These are phyloP conservation scores for Plasmodium chabaudi DNA, from an alignment of 169 alveolate genomes.

Conservation along the genomic window DNA sequence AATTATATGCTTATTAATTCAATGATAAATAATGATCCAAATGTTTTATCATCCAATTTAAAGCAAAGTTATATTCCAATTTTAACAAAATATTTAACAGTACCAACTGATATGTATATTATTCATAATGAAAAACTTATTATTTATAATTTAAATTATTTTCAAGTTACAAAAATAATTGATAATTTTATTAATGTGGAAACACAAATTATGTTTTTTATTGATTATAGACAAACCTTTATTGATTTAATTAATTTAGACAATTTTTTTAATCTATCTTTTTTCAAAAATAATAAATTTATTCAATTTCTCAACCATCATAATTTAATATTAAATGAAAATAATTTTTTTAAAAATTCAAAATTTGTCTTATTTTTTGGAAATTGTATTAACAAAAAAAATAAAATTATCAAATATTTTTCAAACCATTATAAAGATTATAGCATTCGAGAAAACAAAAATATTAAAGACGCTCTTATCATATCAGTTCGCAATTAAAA, in stretches of 20 bases:
- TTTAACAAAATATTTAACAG: conserved; percentile 13
- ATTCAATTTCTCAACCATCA: conserved; percentile 12
- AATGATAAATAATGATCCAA: conserved; percentile 22
- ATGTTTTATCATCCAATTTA: background rate
- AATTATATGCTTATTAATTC: conserved; percentile 33
- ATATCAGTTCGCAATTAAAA: conserved; percentile 9
- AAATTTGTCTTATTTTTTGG: conserved; percentile 73
- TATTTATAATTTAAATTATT: conserved; percentile 55
- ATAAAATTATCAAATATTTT: conserved; percentile 41
- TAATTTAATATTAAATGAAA: conserved; percentile 18
- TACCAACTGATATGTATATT: conserved; percentile 38
- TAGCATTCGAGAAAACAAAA: conserved; percentile 9
- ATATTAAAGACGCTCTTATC: conserved; percentile 54
- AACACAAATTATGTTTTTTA: conserved; percentile 25
- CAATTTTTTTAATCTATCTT: conserved; percentile 12
- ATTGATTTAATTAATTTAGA: conserved; percentile 23
- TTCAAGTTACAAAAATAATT: conserved; percentile 31
- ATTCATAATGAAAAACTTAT: conserved; percentile 2
- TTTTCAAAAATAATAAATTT: conserved; percentile 44
- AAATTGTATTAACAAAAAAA: conserved; percentile 52
- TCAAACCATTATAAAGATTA: conserved; percentile 3
- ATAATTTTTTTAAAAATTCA: conserved; percentile 14
- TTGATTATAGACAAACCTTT: conserved; percentile 52
- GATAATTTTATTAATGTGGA: conserved; percentile 7
- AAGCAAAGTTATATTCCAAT: background rate